These are phyloP conservation scores for Colletotrichum filicis DNA, from an alignment of 2,329 filamentous ascomycete species.

Conservation along the genomic window DNA sequence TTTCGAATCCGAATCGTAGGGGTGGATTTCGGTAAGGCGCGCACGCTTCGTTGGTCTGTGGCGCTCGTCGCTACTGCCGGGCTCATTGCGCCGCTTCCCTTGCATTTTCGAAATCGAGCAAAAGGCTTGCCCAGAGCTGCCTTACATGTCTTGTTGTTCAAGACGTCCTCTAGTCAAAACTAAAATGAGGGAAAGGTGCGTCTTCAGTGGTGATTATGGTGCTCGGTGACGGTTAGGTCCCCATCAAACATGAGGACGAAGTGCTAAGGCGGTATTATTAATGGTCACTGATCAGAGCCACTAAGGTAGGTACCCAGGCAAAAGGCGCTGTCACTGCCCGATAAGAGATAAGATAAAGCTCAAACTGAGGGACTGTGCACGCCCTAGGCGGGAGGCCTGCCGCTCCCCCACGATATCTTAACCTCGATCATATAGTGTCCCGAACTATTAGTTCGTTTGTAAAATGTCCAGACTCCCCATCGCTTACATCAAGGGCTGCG, in stretches of 20 bases:
- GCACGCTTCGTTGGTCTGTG: background rate
- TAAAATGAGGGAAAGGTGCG: background rate
- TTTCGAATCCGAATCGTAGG: background rate
- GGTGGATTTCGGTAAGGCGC: background rate
- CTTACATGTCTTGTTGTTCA: background rate
- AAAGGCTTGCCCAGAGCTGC: background rate
- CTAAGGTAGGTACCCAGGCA: background rate
- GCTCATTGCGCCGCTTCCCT: background rate
- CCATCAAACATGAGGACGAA: background rate
- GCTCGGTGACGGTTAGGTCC: background rate
- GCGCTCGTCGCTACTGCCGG: background rate
- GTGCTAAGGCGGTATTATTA: background rate
- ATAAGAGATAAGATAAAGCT: constrained; percentile 1
- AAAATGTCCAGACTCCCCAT: too few relatives aligned
- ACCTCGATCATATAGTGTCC: too few relatives aligned
- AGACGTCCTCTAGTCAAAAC: background rate
- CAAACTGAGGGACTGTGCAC: background rate
- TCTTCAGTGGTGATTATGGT: background rate
- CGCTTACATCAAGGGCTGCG: too few relatives aligned
- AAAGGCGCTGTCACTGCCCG: background rate
- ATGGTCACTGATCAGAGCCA: background rate
- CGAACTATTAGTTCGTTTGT: too few relatives aligned
- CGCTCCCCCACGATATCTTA: too few relatives aligned
- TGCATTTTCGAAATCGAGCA: constrained; percentile 1
- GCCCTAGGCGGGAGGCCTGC: too few relatives aligned